Evolutionary conservation across 306 rosid species (phyloP).

Genomic region (Ochetophila trinervis): DNA sequence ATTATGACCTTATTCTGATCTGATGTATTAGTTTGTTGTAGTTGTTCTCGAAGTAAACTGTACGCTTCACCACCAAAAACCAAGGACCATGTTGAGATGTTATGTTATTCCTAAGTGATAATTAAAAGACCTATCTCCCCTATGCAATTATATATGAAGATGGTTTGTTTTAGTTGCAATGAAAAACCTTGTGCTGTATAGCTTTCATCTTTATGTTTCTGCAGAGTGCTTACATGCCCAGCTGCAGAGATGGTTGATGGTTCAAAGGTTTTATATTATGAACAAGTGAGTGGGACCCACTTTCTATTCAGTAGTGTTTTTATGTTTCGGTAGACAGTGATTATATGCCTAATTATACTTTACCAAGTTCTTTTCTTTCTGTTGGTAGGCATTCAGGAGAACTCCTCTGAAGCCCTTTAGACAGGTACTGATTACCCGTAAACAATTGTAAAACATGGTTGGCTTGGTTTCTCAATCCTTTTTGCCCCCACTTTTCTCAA

Average conservation of each 20-base stretch:
- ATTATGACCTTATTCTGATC: too few relatives aligned
- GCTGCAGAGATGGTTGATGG: slow-evolving; percentile 97
- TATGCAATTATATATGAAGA: background rate
- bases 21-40: too few relatives aligned
- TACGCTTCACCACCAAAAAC: too few relatives aligned
- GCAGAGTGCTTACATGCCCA: slow-evolving; percentile 67
- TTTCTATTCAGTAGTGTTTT: background rate
- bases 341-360: background rate
- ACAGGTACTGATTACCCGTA: slow-evolving; percentile 47
- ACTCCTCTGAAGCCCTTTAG: slow-evolving; percentile 95
- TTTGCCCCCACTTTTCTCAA: background rate
- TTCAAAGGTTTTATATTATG: slow-evolving; percentile 79
- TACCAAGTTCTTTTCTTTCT: slow-evolving; percentile 22
- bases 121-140: too few relatives aligned
- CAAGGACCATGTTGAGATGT: too few relatives aligned
- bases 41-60: too few relatives aligned
- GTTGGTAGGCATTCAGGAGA: slow-evolving; percentile 90
- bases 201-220: background rate
- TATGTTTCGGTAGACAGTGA: background rate
- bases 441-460: background rate
- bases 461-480: background rate
- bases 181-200: background rate
- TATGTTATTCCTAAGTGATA: too few relatives aligned
- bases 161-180: background rate
- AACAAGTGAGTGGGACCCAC: slow-evolving; percentile 52